Conservation (phyloP, 1,284 basidiomycete genomes). For the Testicularia cyperi region DNA sequence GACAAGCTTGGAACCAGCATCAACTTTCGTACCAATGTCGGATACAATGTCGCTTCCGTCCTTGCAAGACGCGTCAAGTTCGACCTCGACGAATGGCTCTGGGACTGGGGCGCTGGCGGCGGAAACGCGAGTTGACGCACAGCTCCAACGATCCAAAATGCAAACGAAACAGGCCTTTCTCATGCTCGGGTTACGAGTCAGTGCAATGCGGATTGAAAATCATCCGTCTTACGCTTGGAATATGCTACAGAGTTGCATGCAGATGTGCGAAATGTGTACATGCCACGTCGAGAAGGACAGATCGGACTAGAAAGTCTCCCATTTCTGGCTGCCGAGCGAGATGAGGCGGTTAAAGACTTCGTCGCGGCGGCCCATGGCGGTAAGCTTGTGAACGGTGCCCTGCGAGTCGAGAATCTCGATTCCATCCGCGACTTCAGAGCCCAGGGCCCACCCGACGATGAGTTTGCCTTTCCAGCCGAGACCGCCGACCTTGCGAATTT, state of each 20-base stretch:
- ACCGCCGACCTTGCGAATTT: slow-evolving; percentile 57
- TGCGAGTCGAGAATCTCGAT: slow-evolving; percentile 44
- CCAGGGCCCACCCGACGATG: slow-evolving; percentile 48
- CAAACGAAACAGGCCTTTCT: too few species aligned
- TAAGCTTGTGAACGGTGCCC: slow-evolving; percentile 48
- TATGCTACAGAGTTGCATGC: neutral
- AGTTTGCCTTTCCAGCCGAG: slow-evolving; percentile 60
- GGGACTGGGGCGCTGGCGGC: slow-evolving; percentile 37
- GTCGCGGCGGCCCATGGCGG: slow-evolving; percentile 58
- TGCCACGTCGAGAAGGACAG: neutral
- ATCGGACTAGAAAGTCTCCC: slow-evolving; percentile 33
- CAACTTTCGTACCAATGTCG: slow-evolving; percentile 37
- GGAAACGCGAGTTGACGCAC: neutral
- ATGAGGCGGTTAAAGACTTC: slow-evolving; percentile 59
- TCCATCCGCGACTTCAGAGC: slow-evolving; percentile 43
- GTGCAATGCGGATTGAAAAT: too few species aligned
- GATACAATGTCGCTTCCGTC: slow-evolving; percentile 20
- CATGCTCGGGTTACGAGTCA: too few species aligned
- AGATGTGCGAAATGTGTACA: neutral
- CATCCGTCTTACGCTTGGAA: too few species aligned
- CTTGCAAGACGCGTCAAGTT: slow-evolving; percentile 36
- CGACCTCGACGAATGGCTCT: slow-evolving; percentile 43
- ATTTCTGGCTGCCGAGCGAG: slow-evolving; percentile 37
- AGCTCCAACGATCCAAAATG: too few species aligned
- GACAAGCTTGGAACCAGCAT: slow-evolving; percentile 32